These are phyloP conservation scores for Lentinus tigrinus DNA, from an alignment of 768 basidiomycete species.

Conservation along the genomic window DNA sequence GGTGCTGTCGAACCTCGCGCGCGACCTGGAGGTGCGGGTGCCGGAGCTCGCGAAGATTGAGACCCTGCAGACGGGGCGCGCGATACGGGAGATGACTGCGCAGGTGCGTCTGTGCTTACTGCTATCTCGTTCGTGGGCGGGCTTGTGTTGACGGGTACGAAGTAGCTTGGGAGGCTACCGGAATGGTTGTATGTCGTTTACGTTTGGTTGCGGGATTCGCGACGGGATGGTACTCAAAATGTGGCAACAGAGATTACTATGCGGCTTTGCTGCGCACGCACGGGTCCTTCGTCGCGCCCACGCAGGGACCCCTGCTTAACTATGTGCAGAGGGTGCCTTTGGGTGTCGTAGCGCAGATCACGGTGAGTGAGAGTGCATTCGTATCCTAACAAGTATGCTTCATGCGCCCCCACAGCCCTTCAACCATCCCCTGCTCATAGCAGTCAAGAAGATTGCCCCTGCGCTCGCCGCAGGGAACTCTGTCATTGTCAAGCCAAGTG, in stretches of 20 bases:
- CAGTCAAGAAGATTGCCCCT: constrained; percentile 85
- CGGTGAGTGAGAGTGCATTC: constrained; percentile 41
- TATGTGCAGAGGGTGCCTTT: constrained; percentile 78
- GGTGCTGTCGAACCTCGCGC: constrained; percentile 64
- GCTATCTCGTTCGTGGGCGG: background rate
- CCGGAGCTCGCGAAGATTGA: constrained; percentile 64
- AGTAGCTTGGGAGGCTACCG: constrained; percentile 50
- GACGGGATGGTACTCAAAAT: background rate
- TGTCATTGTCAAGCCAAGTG: constrained; percentile 81
- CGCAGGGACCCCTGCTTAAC: constrained; percentile 76
- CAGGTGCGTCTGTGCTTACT: constrained; percentile 62
- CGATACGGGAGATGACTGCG: constrained; percentile 81
- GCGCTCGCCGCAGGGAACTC: constrained; percentile 84
- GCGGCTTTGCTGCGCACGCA: constrained; percentile 71
- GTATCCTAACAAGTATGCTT: background rate
- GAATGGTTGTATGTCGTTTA: constrained; percentile 74
- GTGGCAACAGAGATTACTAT: constrained; percentile 63
- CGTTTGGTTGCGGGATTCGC: background rate
- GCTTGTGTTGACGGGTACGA: background rate
- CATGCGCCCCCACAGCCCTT: constrained; percentile 54
- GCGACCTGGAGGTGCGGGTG: constrained; percentile 54
- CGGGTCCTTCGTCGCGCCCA: constrained; percentile 70
- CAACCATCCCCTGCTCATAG: constrained; percentile 88
- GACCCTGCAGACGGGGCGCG: constrained; percentile 73
- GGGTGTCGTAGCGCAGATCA: constrained; percentile 89